Evolutionary conservation across 108 stramenopile genomes (phyloP).

Genomic region (Pseudonitzschia delicatissima): DNA sequence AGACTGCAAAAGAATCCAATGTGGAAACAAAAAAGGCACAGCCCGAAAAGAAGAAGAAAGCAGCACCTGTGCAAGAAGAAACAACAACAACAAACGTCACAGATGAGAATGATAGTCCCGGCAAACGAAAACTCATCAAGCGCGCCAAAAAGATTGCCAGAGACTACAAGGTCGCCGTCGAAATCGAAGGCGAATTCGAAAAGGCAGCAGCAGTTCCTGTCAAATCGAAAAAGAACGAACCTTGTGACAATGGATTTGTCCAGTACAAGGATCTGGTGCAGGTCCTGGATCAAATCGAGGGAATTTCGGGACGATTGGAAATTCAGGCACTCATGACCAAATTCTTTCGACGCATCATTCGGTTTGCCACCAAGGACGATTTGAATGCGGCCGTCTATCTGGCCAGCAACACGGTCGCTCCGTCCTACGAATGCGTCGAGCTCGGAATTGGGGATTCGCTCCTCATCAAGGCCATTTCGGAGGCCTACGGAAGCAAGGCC

Average conservation of each 20-base stretch:
- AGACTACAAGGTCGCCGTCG: slow-evolving; percentile 28
- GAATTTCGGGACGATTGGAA: slow-evolving; percentile 74
- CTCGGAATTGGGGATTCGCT: slow-evolving; percentile 96
- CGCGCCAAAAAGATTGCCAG: slow-evolving; percentile 16
- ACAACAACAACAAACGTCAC: not conserved
- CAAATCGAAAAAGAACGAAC: too few relatives aligned
- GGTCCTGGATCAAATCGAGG: slow-evolving; percentile 77
- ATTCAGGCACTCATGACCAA: slow-evolving; percentile 81
- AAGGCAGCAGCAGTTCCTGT: slow-evolving; percentile 28
- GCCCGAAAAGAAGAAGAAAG: slow-evolving; percentile 10
- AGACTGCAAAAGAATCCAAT: slow-evolving; percentile 1
- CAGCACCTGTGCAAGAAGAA: slow-evolving; percentile 2
- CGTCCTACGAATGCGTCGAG: slow-evolving; percentile 93
- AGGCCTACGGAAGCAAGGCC: slow-evolving; percentile 77
- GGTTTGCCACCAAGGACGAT: slow-evolving; percentile 42
- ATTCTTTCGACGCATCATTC: slow-evolving; percentile 53
- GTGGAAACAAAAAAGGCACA: slow-evolving; percentile 2
- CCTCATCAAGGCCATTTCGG: slow-evolving; percentile 91
- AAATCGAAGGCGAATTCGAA: not conserved
- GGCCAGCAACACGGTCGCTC: slow-evolving; percentile 86
- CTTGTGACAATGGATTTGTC: slow-evolving; percentile 11
- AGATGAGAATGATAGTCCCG: slow-evolving; percentile 6
- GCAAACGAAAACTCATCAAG: slow-evolving; percentile 9
- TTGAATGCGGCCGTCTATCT: slow-evolving; percentile 84
- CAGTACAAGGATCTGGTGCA: slow-evolving; percentile 72